phyloP scores from a whole-genome alignment of 2,329 filamentous ascomycete species.

The Tolypocladium guangdongense region DNA sequence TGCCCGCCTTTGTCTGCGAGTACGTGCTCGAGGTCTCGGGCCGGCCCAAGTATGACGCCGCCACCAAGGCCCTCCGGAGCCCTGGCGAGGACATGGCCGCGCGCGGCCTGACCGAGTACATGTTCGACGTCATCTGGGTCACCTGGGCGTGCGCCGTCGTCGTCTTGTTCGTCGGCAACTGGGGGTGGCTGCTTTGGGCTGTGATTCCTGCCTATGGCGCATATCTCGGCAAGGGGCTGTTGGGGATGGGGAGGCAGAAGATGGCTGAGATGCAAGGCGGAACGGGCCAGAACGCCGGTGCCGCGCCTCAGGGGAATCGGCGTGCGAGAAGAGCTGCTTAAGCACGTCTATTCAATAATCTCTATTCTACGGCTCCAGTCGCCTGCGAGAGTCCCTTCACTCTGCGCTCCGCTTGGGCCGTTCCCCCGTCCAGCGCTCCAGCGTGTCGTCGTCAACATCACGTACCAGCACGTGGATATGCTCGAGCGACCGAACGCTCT shows the following conservation, averaged over 20 bases:
- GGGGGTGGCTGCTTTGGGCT: slow-evolving; percentile 50
- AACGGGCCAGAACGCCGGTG: slow-evolving; percentile 15
- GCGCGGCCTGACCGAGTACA: slow-evolving; percentile 85
- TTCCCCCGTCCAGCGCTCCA: slow-evolving; percentile 43
- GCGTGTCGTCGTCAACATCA: slow-evolving; percentile 37
- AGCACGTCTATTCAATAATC: background rate
- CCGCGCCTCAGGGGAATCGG: slow-evolving; percentile 34
- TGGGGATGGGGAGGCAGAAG: slow-evolving; percentile 40
- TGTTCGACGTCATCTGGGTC: slow-evolving; percentile 96
- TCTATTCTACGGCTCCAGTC: background rate
- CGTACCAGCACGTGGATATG: slow-evolving; percentile 73
- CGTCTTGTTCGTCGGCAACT: slow-evolving; percentile 72
- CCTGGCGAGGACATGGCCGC: slow-evolving; percentile 83
- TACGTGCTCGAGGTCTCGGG: slow-evolving; percentile 77
- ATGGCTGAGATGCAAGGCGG: slow-evolving; percentile 37
- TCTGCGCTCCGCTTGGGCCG: slow-evolving; percentile 24
- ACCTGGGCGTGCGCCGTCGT: slow-evolving; percentile 69
- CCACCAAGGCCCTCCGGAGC: slow-evolving; percentile 55
- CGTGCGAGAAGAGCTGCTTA: slow-evolving; percentile 44
- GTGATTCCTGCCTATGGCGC: slow-evolving; percentile 44
- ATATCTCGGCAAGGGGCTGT: slow-evolving; percentile 42
- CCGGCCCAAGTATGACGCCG: slow-evolving; percentile 60
- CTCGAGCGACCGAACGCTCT: slow-evolving; percentile 78
- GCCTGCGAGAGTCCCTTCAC: background rate
- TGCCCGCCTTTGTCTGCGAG: slow-evolving; percentile 69